Evolutionary conservation across 768 basidiomycete species (phyloP).

Genomic region (Suillus paluster): DNA sequence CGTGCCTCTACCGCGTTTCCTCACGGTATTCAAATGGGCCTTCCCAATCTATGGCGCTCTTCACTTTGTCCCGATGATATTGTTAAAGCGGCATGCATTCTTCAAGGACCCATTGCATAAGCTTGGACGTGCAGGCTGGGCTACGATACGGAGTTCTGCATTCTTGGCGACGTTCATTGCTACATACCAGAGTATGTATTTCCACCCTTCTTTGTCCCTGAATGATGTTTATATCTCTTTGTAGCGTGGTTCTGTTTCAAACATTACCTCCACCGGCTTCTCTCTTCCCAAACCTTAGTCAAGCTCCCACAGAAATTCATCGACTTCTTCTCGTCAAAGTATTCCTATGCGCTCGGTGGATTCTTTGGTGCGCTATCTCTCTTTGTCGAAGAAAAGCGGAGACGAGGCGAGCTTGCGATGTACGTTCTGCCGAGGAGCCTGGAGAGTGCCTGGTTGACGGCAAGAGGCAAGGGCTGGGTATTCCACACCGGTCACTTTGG

Average conservation of each 20-base stretch:
- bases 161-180: conserved; percentile 86
- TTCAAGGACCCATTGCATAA: conserved; percentile 67
- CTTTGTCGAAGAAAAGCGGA: conserved; percentile 84
- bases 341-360: conserved; percentile 76
- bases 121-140: conserved; percentile 64
- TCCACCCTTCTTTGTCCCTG: not conserved
- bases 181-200: conserved; percentile 75
- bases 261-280: conserved; percentile 55
- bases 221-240: not conserved
- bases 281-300: conserved; percentile 42
- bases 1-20: conserved; percentile 61
- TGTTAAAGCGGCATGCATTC: conserved; percentile 79
- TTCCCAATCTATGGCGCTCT: conserved; percentile 85
- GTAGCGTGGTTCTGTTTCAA: conserved; percentile 71
- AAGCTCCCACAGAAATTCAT: conserved; percentile 52
- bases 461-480: conserved; percentile 76
- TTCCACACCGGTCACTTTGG: conserved; percentile 72
- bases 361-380: conserved; percentile 76
- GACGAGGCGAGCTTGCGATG: conserved; percentile 93
- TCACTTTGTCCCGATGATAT: conserved; percentile 84
- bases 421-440: conserved; percentile 87
- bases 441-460: conserved; percentile 88
- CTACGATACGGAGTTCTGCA: conserved; percentile 81
- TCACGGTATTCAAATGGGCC: conserved; percentile 84
- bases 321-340: conserved; percentile 65